These are phyloP conservation scores for Trypanosomatidae sp. DNA, from an alignment of 208 protist species.

Conservation along the genomic window DNA sequence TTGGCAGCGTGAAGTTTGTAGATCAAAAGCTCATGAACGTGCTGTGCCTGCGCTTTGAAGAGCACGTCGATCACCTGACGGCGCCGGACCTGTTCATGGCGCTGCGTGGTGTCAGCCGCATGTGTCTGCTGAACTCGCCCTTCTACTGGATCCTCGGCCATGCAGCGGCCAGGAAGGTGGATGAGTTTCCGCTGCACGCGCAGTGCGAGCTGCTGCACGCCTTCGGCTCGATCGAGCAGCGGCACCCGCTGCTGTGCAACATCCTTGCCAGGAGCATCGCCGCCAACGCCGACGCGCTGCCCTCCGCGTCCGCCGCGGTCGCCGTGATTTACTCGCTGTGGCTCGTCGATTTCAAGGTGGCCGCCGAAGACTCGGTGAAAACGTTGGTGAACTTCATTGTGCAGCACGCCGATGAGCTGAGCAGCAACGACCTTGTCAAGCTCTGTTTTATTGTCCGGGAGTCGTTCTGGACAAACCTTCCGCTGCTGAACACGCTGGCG, in stretches of 20 bases:
- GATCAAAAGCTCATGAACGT: slow-evolving; percentile 68
- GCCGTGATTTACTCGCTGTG: slow-evolving; percentile 64
- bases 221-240: slow-evolving; percentile 53
- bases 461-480: slow-evolving; percentile 39
- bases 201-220: slow-evolving; percentile 60
- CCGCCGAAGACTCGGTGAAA: slow-evolving; percentile 7
- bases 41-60: slow-evolving; percentile 33
- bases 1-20: slow-evolving; percentile 72
- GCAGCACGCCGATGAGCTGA: slow-evolving; percentile 40
- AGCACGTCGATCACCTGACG: slow-evolving; percentile 37
- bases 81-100: slow-evolving; percentile 62
- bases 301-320: slow-evolving; percentile 45
- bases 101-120: slow-evolving; percentile 61
- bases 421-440: slow-evolving; percentile 37
- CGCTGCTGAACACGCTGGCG: slow-evolving; percentile 55
- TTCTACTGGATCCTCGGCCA: slow-evolving; percentile 66
- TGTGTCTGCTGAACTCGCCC: slow-evolving; percentile 56
- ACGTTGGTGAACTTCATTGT: slow-evolving; percentile 43
- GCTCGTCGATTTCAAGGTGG: slow-evolving; percentile 55
- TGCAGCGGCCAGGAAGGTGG: slow-evolving; percentile 23
- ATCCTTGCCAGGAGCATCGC: slow-evolving; percentile 35
- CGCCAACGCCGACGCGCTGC: slow-evolving; percentile 24
- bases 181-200: slow-evolving; percentile 50
- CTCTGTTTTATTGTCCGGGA: slow-evolving; percentile 61
- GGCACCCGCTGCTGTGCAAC: slow-evolving; percentile 30